Evolutionary conservation across 768 basidiomycete species (phyloP).

Genomic region (Tricholoma saponaceum): DNA sequence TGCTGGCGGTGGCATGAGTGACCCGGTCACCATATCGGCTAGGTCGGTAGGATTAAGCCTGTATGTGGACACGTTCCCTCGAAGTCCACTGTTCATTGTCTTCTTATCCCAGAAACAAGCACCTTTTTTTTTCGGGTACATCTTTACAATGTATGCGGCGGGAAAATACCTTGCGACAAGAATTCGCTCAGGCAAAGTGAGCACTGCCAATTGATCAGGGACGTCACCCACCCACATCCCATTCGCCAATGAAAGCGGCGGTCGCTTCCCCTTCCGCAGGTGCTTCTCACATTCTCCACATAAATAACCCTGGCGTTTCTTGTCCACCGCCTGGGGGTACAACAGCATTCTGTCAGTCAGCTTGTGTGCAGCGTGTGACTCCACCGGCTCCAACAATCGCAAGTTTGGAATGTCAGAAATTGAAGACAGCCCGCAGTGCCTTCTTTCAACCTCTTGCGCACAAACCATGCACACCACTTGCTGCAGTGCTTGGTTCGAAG

Average conservation of each 20-base stretch:
- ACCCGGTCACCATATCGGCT: constrained; percentile 18
- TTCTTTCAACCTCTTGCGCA: neutral
- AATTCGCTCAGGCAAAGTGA: constrained; percentile 32
- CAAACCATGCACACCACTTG: neutral
- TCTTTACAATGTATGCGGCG: constrained; percentile 30
- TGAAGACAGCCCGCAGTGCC: neutral
- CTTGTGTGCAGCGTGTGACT: neutral
- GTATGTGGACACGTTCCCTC: constrained; percentile 32
- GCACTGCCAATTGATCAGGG: constrained; percentile 19
- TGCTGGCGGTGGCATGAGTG: constrained; percentile 20
- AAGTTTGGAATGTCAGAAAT: neutral
- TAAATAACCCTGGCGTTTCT: neutral
- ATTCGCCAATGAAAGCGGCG: constrained; percentile 29
- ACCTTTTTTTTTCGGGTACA: constrained; percentile 26
- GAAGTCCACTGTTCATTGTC: constrained; percentile 16
- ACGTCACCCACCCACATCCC: constrained; percentile 34
- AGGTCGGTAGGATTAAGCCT: constrained; percentile 16
- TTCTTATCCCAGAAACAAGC: constrained; percentile 8
- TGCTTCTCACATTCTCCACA: constrained; percentile 8
- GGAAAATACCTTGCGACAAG: constrained; percentile 29
- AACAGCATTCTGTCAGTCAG: neutral
- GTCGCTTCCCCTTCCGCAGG: constrained; percentile 6
- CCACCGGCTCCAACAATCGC: neutral
- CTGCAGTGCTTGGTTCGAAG: neutral
- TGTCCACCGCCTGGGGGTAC: neutral